Base-by-base conservation (phyloP, 768 basidiomycete species). In the Mycena amicta region DNA sequence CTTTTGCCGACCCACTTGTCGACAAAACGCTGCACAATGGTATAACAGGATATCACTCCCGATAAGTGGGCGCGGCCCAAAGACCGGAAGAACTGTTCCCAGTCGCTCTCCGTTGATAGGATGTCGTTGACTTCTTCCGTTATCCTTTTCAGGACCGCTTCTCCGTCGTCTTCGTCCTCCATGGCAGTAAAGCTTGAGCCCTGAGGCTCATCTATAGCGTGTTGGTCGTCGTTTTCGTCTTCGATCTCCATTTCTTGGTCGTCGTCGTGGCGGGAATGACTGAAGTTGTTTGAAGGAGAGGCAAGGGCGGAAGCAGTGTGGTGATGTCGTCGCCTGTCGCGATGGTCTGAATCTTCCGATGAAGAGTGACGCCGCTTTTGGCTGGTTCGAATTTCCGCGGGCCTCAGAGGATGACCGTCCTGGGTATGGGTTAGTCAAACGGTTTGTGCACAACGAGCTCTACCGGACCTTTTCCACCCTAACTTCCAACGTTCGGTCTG, bases 391-490 rank as follows among this genome's bases (percentile, higher is more conserved):
- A n/a, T n/a, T n/a, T n/a, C n/a, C n/a, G n/a, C n/a, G n/a, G n/a
- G n/a, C n/a, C n/a, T n/a, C n/a, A n/a, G n/a, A n/a, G n/a, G n/a
- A n/a, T n/a, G n/a, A n/a, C n/a, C n/a, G n/a, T n/a, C n/a, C n/a
- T n/a, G n/a, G n/a, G n/a, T n/a, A n/a, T n/a, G n/a, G n/a, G n/a
- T n/a, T n/a, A n/a, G n/a, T n/a, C n/a, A n/a, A n/a, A n/a, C n/a
- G n/a, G n/a, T n/a, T n/a, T n/a, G n/a, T n/a, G n/a, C n/a, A n/a
- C n/a, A n/a, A n/a, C n/a, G n/a, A n/a, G n/a, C n/a, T n/a, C n/a
- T n/a, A n/a, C n/a, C n/a, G n/a, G 50, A 88, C 88, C 59, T 75
- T 68, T 70, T 90, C 88, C 25, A 91, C 79, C 28, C 81, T 77
- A 25, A 88, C 67, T 22, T 80, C 77, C 26, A 91, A 56, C 0